Evolutionary conservation across 1,284 basidiomycete genomes (phyloP).

Genomic region (Laetiporus sulphureus): DNA sequence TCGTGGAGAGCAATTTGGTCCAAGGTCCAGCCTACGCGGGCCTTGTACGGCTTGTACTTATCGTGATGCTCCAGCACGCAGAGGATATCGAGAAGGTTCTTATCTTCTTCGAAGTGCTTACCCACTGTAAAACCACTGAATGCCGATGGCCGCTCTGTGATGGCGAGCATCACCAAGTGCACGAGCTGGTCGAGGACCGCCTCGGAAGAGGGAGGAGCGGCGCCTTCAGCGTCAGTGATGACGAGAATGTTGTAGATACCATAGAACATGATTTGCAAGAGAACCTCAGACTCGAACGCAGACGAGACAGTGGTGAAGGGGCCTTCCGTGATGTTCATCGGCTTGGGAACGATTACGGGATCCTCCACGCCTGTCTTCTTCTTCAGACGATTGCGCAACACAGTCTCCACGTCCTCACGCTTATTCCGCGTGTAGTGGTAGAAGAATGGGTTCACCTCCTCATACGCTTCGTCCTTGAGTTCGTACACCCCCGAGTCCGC

Average conservation of each 20-base stretch:
- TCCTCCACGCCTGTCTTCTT: slow-evolving; percentile 57
- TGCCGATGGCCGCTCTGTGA: slow-evolving; percentile 57
- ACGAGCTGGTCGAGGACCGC: slow-evolving; percentile 86
- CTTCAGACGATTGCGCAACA: slow-evolving; percentile 65
- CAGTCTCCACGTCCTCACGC: slow-evolving; percentile 87
- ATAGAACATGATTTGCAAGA: slow-evolving; percentile 76
- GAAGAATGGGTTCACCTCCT: slow-evolving; percentile 94
- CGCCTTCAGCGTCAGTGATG: slow-evolving; percentile 48
- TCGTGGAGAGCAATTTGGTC: slow-evolving; percentile 48
- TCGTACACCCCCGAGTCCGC: slow-evolving; percentile 85
- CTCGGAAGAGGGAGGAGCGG: slow-evolving; percentile 69
- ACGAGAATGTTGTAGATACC: slow-evolving; percentile 64
- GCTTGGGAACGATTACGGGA: slow-evolving; percentile 71
- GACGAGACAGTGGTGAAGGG: slow-evolving; percentile 59
- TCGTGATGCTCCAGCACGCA: slow-evolving; percentile 73
- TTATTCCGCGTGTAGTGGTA: slow-evolving; percentile 95
- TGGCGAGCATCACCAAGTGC: slow-evolving; percentile 79
- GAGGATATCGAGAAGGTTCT: slow-evolving; percentile 66
- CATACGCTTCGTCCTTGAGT: slow-evolving; percentile 77
- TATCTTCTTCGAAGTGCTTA: slow-evolving; percentile 49
- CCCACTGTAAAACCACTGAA: slow-evolving; percentile 57
- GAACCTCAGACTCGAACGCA: slow-evolving; percentile 58
- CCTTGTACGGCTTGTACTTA: slow-evolving; percentile 62
- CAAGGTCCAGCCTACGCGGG: slow-evolving; percentile 73
- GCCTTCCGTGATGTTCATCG: slow-evolving; percentile 56